These are phyloP conservation scores for Cyclotella sp. DNA, from an alignment of 108 stramenopile species.

Conservation along the genomic window DNA sequence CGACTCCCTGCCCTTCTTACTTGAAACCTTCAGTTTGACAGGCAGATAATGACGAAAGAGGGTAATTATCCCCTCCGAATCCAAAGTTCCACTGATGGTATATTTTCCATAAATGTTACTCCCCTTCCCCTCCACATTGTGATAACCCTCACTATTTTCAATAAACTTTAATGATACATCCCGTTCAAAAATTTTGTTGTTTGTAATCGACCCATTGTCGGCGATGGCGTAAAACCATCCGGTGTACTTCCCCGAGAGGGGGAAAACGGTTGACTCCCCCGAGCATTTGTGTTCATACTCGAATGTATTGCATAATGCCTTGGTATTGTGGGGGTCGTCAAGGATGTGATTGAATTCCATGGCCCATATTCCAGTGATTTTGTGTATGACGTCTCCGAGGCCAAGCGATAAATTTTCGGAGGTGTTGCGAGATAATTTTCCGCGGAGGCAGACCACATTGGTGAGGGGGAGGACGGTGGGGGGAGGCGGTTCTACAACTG, in stretches of 20 bases:
- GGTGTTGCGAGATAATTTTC: too few species aligned
- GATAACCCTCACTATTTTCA: constrained; percentile 76
- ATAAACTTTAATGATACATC: constrained; percentile 80
- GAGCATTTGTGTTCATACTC: constrained; percentile 87
- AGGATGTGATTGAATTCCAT: constrained; percentile 68
- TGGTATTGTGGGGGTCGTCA: too few species aligned
- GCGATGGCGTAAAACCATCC: constrained; percentile 88
- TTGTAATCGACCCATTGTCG: constrained; percentile 13
- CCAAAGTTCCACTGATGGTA: constrained; percentile 81
- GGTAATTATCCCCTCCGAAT: constrained; percentile 56
- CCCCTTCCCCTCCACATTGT: constrained; percentile 85
- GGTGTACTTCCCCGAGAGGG: constrained; percentile 80
- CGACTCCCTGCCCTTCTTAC: neutral
- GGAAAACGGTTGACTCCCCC: constrained; percentile 56
- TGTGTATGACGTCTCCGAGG: too few species aligned
- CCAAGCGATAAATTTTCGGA: too few species aligned
- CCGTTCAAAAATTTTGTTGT: constrained; percentile 67
- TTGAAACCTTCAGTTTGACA: neutral
- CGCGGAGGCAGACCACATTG: constrained; percentile 74
- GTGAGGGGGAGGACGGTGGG: too few species aligned
- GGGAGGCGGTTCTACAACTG: too few species aligned
- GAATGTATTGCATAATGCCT: constrained; percentile 73
- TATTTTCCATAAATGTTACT: constrained; percentile 86
- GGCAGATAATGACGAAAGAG: constrained; percentile 3
- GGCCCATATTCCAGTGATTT: constrained; percentile 82